Evolutionary conservation across 2,329 filamentous ascomycete genomes (phyloP).

Genomic region (Penicillium sp.): DNA sequence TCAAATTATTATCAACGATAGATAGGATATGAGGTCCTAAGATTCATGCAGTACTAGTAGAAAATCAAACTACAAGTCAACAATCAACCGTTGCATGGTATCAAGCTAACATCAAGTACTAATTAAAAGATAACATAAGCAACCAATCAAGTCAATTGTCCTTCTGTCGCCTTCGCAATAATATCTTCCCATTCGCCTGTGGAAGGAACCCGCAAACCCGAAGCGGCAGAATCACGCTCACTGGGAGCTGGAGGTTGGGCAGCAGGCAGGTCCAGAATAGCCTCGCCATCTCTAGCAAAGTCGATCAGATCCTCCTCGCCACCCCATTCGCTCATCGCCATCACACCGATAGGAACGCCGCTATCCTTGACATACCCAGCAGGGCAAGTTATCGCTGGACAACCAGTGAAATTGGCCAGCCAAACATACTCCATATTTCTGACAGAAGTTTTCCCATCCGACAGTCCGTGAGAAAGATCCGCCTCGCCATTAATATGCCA

Average conservation of each 20-base stretch:
- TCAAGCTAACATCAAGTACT: not conserved
- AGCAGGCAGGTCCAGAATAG: slow-evolving; percentile 43
- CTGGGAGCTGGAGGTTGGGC: slow-evolving; percentile 9
- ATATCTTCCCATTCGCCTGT: slow-evolving; percentile 43
- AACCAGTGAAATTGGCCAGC: slow-evolving; percentile 80
- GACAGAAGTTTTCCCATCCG: slow-evolving; percentile 73
- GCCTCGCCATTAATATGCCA: slow-evolving; percentile 69
- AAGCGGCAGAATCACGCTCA: slow-evolving; percentile 7
- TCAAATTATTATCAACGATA: too few species aligned
- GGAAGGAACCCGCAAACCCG: slow-evolving; percentile 35
- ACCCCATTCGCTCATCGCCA: slow-evolving; percentile 61
- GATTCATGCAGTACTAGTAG: too few species aligned
- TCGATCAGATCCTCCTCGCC: slow-evolving; percentile 57
- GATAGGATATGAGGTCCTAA: too few species aligned
- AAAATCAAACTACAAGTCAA: not conserved
- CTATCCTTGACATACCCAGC: slow-evolving; percentile 67
- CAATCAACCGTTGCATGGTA: not conserved
- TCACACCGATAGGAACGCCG: slow-evolving; percentile 55
- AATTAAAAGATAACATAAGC: too few species aligned
- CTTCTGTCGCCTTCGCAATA: slow-evolving; percentile 29
- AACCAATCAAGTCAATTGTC: not conserved
- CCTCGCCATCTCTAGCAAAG: slow-evolving; percentile 58
- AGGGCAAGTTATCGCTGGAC: slow-evolving; percentile 74
- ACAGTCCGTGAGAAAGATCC: slow-evolving; percentile 68
- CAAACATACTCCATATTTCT: slow-evolving; percentile 84